Evolutionary conservation across 1,139 yeast genomes (phyloP).

Genomic region (Blastobotrys indianensis): DNA sequence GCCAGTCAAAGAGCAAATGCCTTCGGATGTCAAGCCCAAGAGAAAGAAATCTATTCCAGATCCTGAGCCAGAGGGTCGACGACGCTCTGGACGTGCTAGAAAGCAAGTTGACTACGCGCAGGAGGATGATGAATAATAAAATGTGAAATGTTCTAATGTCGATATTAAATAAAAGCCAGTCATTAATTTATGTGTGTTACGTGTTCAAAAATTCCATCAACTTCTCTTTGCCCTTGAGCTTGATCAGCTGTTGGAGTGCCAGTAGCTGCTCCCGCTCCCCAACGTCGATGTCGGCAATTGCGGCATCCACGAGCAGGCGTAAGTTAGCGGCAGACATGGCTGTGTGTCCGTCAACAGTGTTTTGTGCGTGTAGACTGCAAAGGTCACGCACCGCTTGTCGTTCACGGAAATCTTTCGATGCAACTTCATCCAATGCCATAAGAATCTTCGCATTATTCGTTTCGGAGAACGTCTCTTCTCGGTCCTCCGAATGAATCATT

Average conservation of each 20-base stretch:
- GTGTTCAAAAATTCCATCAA: slow-evolving; percentile 49
- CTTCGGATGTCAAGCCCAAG: slow-evolving; percentile 6
- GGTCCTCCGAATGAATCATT: slow-evolving; percentile 24
- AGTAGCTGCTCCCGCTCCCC: slow-evolving; percentile 49
- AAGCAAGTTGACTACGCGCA: slow-evolving; percentile 5
- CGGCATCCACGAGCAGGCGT: slow-evolving; percentile 39
- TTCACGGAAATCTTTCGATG: slow-evolving; percentile 26
- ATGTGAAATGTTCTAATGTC: not conserved
- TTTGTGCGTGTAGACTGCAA: slow-evolving; percentile 27
- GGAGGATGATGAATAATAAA: not conserved
- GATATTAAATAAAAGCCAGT: not conserved
- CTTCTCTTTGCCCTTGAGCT: slow-evolving; percentile 63
- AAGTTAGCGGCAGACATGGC: slow-evolving; percentile 28
- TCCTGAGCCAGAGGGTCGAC: slow-evolving; percentile 1
- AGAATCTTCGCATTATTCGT: slow-evolving; percentile 27
- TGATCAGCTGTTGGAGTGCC: slow-evolving; percentile 55
- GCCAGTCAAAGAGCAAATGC: not conserved
- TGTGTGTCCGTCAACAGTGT: slow-evolving; percentile 23
- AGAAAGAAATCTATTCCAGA: not conserved
- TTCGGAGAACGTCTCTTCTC: slow-evolving; percentile 20
- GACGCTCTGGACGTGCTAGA: slow-evolving; percentile 8
- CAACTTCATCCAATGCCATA: slow-evolving; percentile 33
- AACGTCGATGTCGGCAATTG: slow-evolving; percentile 21
- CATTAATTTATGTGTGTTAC: slow-evolving; percentile 1
- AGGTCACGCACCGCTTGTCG: slow-evolving; percentile 35